These are phyloP conservation scores for Boeremia exigua DNA, from an alignment of 2,329 filamentous ascomycete species.

Conservation along the genomic window DNA sequence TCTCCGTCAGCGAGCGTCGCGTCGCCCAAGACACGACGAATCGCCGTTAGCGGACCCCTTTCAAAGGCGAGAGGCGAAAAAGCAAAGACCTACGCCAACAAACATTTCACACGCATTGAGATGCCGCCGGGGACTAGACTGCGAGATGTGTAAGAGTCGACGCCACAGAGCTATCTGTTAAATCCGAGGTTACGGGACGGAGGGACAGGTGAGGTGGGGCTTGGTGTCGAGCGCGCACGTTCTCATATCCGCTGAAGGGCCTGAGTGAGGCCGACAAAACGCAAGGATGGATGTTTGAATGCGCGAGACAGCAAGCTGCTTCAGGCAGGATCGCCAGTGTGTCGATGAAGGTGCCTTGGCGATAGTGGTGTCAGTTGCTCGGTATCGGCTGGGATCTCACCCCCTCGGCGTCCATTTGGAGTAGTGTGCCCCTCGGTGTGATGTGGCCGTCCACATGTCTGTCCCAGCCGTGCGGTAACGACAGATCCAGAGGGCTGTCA, in stretches of 20 bases:
- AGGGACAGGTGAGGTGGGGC: neutral
- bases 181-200: conserved; percentile 1
- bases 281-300: neutral
- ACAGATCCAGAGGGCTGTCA: neutral
- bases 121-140: neutral
- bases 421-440: conserved; percentile 1
- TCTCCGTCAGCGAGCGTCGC: neutral
- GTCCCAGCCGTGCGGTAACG: neutral
- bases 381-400: conserved; percentile 1
- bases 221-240: neutral
- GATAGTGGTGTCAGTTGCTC: conserved; percentile 3
- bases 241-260: neutral
- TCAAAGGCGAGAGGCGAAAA: neutral
- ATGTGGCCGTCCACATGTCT: conserved; percentile 1
- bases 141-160: neutral
- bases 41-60: neutral
- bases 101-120: neutral
- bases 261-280: conserved; percentile 7
- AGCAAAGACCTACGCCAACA: neutral
- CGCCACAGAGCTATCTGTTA: conserved; percentile 1
- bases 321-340: neutral
- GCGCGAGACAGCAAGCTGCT: neutral
- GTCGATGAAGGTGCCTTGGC: conserved; percentile 5
- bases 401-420: conserved; percentile 1
- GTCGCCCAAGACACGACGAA: neutral